phyloP scores from a whole-genome alignment of 139 green algal species.

The Chlorella vulgaris region DNA sequence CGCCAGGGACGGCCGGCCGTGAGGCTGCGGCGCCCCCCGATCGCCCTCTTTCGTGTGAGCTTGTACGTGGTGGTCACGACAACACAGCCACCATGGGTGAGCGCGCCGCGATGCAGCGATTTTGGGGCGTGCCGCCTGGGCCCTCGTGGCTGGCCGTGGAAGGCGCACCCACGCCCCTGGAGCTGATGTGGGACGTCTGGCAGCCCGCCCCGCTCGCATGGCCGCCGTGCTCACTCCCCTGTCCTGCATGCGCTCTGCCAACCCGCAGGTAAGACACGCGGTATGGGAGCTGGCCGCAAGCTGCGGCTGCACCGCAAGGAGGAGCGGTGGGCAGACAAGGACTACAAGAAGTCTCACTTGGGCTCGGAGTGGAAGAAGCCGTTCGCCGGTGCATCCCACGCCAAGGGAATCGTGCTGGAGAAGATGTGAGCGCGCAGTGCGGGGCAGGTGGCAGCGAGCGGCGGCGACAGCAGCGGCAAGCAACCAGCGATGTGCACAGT shows the following conservation, averaged over 20 bases:
- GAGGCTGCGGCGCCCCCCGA: neutral
- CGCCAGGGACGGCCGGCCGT: too few species aligned
- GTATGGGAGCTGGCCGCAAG: slow-evolving; percentile 99
- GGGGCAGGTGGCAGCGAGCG: neutral
- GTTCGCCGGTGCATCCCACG: slow-evolving; percentile 98
- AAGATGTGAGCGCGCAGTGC: slow-evolving; percentile 92
- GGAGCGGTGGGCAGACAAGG: slow-evolving; percentile 98
- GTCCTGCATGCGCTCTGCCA: slow-evolving; percentile 14
- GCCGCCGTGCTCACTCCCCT: neutral
- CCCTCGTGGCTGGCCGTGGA: neutral
- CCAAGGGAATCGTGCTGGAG: slow-evolving; percentile 99
- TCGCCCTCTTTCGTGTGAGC: neutral
- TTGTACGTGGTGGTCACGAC: neutral
- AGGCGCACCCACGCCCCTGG: neutral
- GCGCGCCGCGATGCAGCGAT: neutral
- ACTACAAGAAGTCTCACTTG: slow-evolving; percentile 99
- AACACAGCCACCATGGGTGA: slow-evolving; percentile 13
- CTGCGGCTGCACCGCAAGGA: slow-evolving; percentile 90
- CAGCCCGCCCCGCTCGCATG: neutral
- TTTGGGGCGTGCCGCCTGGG: neutral
- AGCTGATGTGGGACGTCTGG: too few species aligned
- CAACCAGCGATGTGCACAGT: neutral
- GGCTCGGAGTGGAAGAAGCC: slow-evolving; percentile 99
- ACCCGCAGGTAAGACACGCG: slow-evolving; percentile 92
- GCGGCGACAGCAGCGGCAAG: neutral